Conservation (phyloP, 108 stramenopile species). For the Skeletonema costatum region DNA sequence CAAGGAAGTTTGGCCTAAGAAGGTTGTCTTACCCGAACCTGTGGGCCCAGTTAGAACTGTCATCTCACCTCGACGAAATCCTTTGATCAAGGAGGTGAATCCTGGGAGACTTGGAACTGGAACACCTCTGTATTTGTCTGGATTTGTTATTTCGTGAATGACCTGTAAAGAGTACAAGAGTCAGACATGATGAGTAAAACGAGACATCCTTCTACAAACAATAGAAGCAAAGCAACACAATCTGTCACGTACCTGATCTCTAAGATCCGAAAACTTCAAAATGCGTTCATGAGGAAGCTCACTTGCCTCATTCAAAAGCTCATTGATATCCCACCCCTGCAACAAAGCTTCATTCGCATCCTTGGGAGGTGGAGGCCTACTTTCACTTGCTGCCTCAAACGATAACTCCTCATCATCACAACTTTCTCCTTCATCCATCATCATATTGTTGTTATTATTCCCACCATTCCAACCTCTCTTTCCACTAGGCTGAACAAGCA, state of each 20-base stretch:
- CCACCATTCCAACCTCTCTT: slow-evolving; percentile 26
- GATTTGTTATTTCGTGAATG: slow-evolving; percentile 84
- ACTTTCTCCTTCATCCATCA: neutral
- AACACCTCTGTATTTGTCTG: slow-evolving; percentile 70
- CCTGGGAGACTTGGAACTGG: slow-evolving; percentile 78
- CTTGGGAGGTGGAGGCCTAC: slow-evolving; percentile 69
- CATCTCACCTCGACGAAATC: slow-evolving; percentile 94
- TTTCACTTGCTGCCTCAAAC: neutral
- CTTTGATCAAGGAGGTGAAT: slow-evolving; percentile 89
- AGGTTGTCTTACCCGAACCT: slow-evolving; percentile 83
- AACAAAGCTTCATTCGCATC: slow-evolving; percentile 98
- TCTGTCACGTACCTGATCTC: slow-evolving; percentile 41
- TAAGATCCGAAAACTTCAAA: slow-evolving; percentile 75
- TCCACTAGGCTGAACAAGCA: slow-evolving; percentile 63
- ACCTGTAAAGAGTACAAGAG: slow-evolving; percentile 24
- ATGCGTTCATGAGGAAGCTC: slow-evolving; percentile 78
- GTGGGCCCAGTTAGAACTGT: slow-evolving; percentile 94
- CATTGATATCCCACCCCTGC: slow-evolving; percentile 68
- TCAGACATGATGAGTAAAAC: neutral
- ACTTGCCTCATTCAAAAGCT: slow-evolving; percentile 60
- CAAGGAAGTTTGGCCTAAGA: slow-evolving; percentile 90
- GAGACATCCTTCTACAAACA: slow-evolving; percentile 6
- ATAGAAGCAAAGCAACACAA: neutral
- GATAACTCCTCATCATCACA: neutral
- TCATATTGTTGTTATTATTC: neutral